A percentile compares a stretch with the other conserved stretches of the same genome.
phyloP scores from a whole-genome alignment of 306 rosid species.

The Citrullus amarus region DNA sequence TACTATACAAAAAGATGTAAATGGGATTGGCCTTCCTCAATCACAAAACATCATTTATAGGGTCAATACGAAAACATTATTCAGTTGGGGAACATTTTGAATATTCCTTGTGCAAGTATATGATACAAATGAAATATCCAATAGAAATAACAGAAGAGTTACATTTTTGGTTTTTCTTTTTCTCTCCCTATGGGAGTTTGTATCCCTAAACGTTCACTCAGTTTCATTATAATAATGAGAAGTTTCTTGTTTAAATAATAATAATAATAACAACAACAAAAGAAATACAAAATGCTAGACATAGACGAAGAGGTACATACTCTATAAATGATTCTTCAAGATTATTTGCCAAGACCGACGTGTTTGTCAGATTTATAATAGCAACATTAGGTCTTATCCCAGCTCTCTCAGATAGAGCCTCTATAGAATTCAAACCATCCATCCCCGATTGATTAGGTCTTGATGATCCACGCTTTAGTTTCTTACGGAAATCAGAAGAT shows the following conservation, averaged over 20 bases:
- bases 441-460: constrained; percentile 41
- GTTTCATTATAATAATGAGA: too few relatives aligned
- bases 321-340: constrained; percentile 90
- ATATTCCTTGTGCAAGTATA: background rate
- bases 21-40: background rate
- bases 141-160: background rate
- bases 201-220: too few relatives aligned
- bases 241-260: too few relatives aligned
- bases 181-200: too few relatives aligned
- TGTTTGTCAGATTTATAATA: constrained; percentile 74
- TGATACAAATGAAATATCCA: background rate
- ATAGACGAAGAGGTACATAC: constrained; percentile 34
- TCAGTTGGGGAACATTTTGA: background rate
- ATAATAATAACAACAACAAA: background rate
- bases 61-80: background rate
- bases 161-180: background rate
- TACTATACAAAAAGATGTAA: background rate
- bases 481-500: constrained; percentile 86
- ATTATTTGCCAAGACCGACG: constrained; percentile 59
- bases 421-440: constrained; percentile 70
- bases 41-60: background rate
- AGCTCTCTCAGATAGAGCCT: constrained; percentile 71
- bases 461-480: constrained; percentile 56
- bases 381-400: constrained; percentile 91
- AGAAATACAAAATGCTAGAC: constrained; percentile 11